These are phyloP conservation scores for Tuber microsphaerosporum DNA, from an alignment of 495 filamentous ascomycete species.

Conservation along the genomic window DNA sequence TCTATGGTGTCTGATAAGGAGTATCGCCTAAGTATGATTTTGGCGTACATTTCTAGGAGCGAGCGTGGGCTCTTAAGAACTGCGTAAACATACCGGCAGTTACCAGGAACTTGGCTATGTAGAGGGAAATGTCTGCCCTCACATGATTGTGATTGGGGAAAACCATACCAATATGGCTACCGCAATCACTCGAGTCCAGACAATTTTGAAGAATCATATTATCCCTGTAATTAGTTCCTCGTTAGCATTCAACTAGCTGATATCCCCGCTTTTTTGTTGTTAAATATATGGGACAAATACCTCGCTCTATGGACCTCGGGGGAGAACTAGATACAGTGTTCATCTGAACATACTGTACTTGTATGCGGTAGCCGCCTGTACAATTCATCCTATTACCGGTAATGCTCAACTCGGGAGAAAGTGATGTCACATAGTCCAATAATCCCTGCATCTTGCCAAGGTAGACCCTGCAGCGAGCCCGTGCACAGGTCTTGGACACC, in stretches of 20 bases:
- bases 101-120: background rate
- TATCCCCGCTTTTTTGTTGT: background rate
- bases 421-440: background rate
- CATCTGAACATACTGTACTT: background rate
- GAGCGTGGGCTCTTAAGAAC: background rate
- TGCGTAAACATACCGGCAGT: background rate
- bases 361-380: background rate
- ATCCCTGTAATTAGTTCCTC: background rate
- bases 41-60: background rate
- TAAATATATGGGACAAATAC: background rate
- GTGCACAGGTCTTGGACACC: background rate
- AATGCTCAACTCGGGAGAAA: background rate
- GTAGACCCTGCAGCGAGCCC: background rate
- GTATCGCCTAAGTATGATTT: background rate
- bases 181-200: background rate
- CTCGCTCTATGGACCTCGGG: background rate
- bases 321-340: background rate
- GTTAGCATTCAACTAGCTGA: background rate
- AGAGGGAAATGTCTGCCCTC: background rate
- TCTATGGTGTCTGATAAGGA: background rate
- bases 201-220: background rate
- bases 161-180: background rate
- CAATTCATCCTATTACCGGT: slow-evolving; percentile 1
- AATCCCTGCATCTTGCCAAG: background rate
- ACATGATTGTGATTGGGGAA: background rate